phyloP scores from a whole-genome alignment of 2,329 filamentous ascomycete genomes.

The Lachnellula cervina region DNA sequence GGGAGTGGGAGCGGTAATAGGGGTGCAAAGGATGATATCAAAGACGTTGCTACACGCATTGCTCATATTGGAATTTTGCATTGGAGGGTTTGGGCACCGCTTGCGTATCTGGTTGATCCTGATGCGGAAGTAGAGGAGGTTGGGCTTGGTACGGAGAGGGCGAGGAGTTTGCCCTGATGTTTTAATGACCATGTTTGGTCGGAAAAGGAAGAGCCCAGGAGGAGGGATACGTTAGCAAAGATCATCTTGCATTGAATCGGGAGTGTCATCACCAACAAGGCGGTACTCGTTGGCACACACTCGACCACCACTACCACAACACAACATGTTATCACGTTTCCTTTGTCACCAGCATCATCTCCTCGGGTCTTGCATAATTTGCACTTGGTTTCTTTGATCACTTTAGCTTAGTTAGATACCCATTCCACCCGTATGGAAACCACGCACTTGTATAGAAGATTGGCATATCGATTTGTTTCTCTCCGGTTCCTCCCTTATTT shows the following conservation, averaged over 20 bases:
- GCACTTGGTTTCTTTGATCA: not conserved
- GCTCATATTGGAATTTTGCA: slow-evolving; percentile 82
- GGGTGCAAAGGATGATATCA: slow-evolving; percentile 35
- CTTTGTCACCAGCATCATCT: not conserved
- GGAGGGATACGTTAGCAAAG: not conserved
- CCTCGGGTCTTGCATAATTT: not conserved
- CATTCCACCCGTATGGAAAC: not conserved
- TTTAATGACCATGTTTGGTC: not conserved
- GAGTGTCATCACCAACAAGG: not conserved
- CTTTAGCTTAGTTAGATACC: not conserved
- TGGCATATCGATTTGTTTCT: not conserved
- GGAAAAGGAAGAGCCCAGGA: not conserved
- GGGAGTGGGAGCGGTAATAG: not conserved
- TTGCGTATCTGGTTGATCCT: slow-evolving; percentile 55
- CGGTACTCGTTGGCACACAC: no score
- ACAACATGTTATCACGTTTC: not conserved
- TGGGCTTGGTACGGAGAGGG: slow-evolving; percentile 9
- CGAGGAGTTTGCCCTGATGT: slow-evolving; percentile 18
- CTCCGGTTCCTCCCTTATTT: not conserved
- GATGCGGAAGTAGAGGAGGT: slow-evolving; percentile 19
- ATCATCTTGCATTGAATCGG: not conserved
- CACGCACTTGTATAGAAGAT: not conserved
- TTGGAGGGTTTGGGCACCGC: slow-evolving; percentile 80
- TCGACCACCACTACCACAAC: not conserved
- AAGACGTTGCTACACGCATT: slow-evolving; percentile 70